Conservation (phyloP, 495 filamentous ascomycete genomes). For the Neurospora sp. region DNA sequence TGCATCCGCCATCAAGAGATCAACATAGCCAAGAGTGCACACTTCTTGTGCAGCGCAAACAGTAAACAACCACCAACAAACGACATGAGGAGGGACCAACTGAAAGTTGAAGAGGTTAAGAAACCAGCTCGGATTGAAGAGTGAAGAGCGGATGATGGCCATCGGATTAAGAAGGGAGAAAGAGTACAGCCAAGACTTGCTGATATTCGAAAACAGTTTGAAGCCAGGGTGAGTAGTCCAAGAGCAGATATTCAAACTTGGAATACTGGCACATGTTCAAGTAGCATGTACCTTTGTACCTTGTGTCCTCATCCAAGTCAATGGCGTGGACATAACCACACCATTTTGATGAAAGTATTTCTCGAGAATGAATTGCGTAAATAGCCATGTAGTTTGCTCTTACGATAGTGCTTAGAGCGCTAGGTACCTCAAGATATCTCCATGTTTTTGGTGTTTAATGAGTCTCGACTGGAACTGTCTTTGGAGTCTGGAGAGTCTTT, state of each 20-base stretch:
- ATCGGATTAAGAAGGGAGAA: not conserved
- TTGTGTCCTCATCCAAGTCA: no score
- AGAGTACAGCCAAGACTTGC: not conserved
- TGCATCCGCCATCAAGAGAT: not conserved
- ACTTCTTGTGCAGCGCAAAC: not conserved
- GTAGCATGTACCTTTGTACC: not conserved
- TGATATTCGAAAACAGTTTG: not conserved
- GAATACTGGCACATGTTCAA: not conserved
- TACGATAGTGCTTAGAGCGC: no score
- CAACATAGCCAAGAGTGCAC: not conserved
- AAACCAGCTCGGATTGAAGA: not conserved
- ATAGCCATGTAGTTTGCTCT: no score
- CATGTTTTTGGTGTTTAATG: not conserved
- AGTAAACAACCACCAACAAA: not conserved
- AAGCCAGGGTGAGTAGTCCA: not conserved
- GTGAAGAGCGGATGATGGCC: not conserved
- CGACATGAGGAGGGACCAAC: not conserved
- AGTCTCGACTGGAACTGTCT: not conserved
- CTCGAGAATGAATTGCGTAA: no score
- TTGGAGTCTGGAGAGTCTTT: not conserved
- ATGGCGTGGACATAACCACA: no score
- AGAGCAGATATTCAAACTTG: not conserved
- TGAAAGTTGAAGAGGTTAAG: not conserved
- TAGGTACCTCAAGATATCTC: not conserved
- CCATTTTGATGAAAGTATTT: no score